phyloP scores from a whole-genome alignment of 495 filamentous ascomycete species.

The Talaromyces liani region DNA sequence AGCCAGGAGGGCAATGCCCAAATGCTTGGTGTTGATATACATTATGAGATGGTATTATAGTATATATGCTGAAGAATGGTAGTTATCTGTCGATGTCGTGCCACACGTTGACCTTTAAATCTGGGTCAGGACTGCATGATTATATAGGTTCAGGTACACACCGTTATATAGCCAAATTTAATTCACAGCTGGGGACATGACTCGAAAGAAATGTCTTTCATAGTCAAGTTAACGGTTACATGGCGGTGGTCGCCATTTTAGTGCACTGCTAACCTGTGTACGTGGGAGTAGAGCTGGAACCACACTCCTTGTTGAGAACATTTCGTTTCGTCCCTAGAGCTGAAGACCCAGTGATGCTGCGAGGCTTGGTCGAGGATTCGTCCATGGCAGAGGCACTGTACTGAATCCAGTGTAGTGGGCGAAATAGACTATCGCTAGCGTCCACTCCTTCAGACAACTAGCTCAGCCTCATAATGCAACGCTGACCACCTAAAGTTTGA shows the following conservation, averaged over 20 bases:
- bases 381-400: background rate
- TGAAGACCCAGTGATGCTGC: background rate
- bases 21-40: background rate
- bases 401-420: background rate
- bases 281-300: background rate
- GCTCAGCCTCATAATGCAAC: background rate
- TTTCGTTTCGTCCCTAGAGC: background rate
- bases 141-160: background rate
- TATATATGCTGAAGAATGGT: background rate
- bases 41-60: background rate
- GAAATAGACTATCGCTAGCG: background rate
- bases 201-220: background rate
- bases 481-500: background rate
- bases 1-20: constrained; percentile 3
- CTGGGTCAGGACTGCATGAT: background rate
- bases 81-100: background rate
- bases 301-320: background rate
- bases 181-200: background rate
- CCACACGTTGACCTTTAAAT: background rate
- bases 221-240: background rate
- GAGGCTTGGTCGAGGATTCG: background rate
- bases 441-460: background rate
- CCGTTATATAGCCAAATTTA: background rate
- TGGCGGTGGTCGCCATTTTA: background rate
- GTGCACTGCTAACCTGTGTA: background rate